Evolutionary conservation across 495 filamentous ascomycete species (phyloP).

Genomic region (Xylaria telfairii): DNA sequence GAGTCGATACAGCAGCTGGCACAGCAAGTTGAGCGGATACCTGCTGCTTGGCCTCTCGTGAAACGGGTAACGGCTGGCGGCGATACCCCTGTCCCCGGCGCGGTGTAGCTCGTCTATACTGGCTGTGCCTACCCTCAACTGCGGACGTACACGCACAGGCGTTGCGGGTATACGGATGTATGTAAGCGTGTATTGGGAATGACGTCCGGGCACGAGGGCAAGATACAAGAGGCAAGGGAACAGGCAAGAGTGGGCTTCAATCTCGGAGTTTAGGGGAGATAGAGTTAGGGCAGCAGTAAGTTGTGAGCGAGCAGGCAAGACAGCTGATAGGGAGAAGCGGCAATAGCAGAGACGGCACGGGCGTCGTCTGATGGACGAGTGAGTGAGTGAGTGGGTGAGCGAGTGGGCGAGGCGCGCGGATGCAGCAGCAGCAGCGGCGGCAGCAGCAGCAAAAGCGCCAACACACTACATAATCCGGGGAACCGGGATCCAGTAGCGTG

Average conservation of each 20-base stretch:
- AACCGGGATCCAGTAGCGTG: conserved; percentile 55
- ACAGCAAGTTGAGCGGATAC: conserved; percentile 22
- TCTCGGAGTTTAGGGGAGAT: not conserved
- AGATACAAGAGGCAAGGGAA: conserved; percentile 1
- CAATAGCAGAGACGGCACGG: not conserved
- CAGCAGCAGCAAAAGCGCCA: conserved; percentile 47
- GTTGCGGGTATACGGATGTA: not conserved
- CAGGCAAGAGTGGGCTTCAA: conserved; percentile 24
- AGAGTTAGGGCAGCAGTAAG: not conserved
- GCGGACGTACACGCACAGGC: not conserved
- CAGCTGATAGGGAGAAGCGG: not conserved
- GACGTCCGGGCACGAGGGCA: conserved; percentile 8
- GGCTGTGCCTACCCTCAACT: conserved; percentile 6
- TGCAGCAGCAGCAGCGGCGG: too few species aligned
- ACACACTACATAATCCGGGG: conserved; percentile 58
- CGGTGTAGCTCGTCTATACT: conserved; percentile 17
- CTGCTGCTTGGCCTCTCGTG: conserved; percentile 21
- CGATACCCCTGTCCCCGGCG: conserved; percentile 16
- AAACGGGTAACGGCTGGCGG: conserved; percentile 15
- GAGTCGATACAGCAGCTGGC: conserved; percentile 2
- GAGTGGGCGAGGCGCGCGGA: conserved; percentile 34
- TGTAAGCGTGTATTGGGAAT: conserved; percentile 16
- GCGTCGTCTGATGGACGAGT: not conserved
- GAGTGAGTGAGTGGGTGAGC: too few species aligned
- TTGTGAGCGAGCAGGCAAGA: not conserved